These are phyloP conservation scores for Glycine latifolia DNA, from an alignment of 306 rosid species.

Conservation along the genomic window DNA sequence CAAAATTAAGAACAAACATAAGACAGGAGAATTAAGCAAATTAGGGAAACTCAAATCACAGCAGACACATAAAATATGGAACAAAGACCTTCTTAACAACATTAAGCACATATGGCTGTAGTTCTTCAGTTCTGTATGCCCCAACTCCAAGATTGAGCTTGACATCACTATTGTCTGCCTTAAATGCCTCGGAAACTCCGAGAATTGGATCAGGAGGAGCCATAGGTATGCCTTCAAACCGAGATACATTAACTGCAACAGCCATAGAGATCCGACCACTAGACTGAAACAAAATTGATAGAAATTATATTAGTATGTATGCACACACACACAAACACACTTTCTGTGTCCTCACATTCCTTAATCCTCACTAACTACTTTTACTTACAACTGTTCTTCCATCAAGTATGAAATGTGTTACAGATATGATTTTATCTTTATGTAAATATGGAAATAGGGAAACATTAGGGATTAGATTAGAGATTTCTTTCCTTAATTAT, in stretches of 20 bases:
- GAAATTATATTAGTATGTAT: background rate
- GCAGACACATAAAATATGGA: constrained; percentile 29
- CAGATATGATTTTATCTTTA: too few relatives aligned
- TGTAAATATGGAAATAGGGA: too few relatives aligned
- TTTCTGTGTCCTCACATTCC: background rate
- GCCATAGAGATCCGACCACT: constrained; percentile 75
- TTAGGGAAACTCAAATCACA: constrained; percentile 7
- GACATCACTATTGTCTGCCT: constrained; percentile 65
- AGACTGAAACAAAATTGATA: constrained; percentile 56
- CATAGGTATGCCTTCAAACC: constrained; percentile 89
- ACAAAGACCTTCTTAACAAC: constrained; percentile 83
- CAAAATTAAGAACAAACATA: constrained; percentile 15
- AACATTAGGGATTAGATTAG: too few relatives aligned
- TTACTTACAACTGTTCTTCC: background rate
- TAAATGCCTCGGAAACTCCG: constrained; percentile 98
- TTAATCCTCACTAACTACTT: constrained; percentile 4
- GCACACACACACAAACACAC: background rate
- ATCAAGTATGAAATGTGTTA: background rate
- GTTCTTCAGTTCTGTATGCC: constrained; percentile 88
- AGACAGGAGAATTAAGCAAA: background rate
- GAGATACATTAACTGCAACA: constrained; percentile 76
- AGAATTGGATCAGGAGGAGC: constrained; percentile 99
- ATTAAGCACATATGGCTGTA: constrained; percentile 90
- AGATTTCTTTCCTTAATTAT: too few relatives aligned
- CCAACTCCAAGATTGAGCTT: constrained; percentile 99